Conservation (phyloP, 1,284 basidiomycete species). For the Jaminaea rosea region DNA sequence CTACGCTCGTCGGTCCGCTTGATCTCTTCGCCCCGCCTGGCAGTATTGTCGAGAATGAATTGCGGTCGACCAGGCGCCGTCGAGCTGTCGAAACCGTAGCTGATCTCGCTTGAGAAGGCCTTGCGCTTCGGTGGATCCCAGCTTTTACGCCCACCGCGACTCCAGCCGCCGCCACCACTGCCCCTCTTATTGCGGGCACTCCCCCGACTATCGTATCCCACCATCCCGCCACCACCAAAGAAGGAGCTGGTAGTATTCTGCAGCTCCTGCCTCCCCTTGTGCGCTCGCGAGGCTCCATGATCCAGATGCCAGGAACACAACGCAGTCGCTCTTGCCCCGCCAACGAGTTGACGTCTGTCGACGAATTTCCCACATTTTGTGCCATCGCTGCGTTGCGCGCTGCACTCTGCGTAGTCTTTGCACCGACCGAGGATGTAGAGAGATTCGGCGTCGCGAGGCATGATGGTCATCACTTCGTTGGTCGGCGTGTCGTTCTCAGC, state of each 20-base stretch:
- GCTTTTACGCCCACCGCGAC: too few relatives aligned
- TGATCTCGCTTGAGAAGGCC: too few relatives aligned
- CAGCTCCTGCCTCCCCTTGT: slow-evolving; percentile 72
- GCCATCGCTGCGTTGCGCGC: slow-evolving; percentile 62
- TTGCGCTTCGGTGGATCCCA: too few relatives aligned
- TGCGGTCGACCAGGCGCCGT: too few relatives aligned
- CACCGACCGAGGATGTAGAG: slow-evolving; percentile 75
- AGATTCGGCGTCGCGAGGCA: slow-evolving; percentile 55
- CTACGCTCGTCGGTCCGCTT: slow-evolving; percentile 16
- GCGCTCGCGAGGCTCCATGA: slow-evolving; percentile 63
- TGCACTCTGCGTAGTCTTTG: slow-evolving; percentile 73
- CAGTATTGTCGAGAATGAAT: too few relatives aligned
- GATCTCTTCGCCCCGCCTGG: too few relatives aligned
- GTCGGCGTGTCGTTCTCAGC: neutral
- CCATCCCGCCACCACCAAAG: neutral
- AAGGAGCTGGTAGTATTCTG: slow-evolving; percentile 45
- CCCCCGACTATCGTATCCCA: too few relatives aligned
- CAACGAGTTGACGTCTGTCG: slow-evolving; percentile 15
- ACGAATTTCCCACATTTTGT: slow-evolving; percentile 63
- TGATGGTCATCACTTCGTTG: slow-evolving; percentile 72
- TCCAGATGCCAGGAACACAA: slow-evolving; percentile 83
- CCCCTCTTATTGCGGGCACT: too few relatives aligned
- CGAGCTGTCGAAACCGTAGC: too few relatives aligned
- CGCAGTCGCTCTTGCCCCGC: slow-evolving; percentile 3
- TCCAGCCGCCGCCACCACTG: too few relatives aligned